Base-by-base conservation (phyloP, 345 rosid species). In the Hypericum androsaemum region DNA sequence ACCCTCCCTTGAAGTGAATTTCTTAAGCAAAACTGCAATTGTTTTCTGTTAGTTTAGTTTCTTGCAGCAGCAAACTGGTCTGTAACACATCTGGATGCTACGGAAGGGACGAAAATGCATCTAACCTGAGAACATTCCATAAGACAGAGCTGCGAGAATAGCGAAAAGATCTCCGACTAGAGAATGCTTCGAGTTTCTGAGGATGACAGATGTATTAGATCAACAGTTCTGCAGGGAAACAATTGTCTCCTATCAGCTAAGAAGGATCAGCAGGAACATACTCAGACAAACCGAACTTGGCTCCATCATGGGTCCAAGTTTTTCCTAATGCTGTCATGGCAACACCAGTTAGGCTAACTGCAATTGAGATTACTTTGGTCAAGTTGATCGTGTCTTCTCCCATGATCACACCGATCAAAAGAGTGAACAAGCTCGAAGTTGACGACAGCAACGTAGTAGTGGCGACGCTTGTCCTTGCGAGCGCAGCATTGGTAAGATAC, bases 361-460 rank as follows among this genome's bases (percentile, higher is more conserved):
- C 7, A 8, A 78, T 74, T 11, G 80, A 66, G 11, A 78, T 36
- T 40, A 65, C 72, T 67, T 78, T 72, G 10, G 65, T 59, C 8
- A 52, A 14, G 54, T 52, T 64, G 22, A 78, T 45, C 5, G 68
- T 43, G 17, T 72, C 83, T 61, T 75, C 71, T n/a, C 80, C 78
- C 7, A 75, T 46, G 39, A 67, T 11, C 28, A 66, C 78, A 6
- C 80, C 77, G 17, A 78, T 69, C 41, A 74, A 49, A n/a, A 74
- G 77, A 58, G 80, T 78, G 60, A 74, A 78, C 28, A 72, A 72
- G 43, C 76, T 71, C 11, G 83, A 72, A 40, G 76, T 74, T 40
- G 83, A 72, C n/a, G 64, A 52, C 52, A 78, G 52, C 8, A 69
- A 42, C 8, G 80, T 74, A 43, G 71, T 60, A 45, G 60, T 67